phyloP scores from a whole-genome alignment of 371 early-diverging fungal genomes.

The Mortierella sp. region DNA sequence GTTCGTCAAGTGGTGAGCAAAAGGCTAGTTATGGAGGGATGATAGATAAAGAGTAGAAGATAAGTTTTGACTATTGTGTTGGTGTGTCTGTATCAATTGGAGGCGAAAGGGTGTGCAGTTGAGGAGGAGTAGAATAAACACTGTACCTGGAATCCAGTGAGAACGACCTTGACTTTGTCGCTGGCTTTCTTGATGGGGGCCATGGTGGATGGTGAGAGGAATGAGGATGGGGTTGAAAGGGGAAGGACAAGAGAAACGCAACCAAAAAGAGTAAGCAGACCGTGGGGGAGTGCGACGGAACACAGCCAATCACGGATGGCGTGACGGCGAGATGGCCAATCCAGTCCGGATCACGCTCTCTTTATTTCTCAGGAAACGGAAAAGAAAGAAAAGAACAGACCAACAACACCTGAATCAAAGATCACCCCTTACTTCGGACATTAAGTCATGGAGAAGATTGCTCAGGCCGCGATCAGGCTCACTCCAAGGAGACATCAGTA shows the following conservation, averaged over 20 bases:
- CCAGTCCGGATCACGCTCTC: no score
- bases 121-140: background rate
- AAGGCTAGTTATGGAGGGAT: slow-evolving; percentile 29
- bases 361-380: no score
- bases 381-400: no score
- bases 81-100: background rate
- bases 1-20: slow-evolving; percentile 40
- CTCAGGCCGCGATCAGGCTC: background rate
- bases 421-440: no score
- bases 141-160: slow-evolving; percentile 57
- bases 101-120: no score
- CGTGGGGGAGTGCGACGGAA: background rate
- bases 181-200: slow-evolving; percentile 37
- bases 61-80: no score
- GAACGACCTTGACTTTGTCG: slow-evolving; percentile 51
- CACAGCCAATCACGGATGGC: background rate
- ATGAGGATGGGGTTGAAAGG: background rate
- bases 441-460: background rate
- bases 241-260: background rate
- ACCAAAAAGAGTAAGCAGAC: background rate
- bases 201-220: slow-evolving; percentile 9
- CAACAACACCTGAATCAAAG: no score
- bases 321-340: no score
- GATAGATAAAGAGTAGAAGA: background rate
- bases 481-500: background rate